Percentiles rank a stretch among this genome's conserved stretches.
Conservation (phyloP, 106 monocot species). For the Acorus calamus region DNA sequence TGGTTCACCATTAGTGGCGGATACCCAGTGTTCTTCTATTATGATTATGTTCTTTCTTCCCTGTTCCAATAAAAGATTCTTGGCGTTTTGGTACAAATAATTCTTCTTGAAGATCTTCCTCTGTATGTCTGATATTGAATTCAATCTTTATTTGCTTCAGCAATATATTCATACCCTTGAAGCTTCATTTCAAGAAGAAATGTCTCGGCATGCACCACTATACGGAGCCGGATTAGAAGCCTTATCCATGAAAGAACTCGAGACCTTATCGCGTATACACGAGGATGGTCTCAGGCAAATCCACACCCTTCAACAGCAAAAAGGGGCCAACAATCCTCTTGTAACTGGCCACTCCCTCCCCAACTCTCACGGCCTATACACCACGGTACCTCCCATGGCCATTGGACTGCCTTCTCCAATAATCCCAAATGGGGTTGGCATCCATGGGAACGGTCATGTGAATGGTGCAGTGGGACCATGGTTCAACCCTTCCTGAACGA, state of each 20-base stretch:
- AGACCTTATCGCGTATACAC: conserved; percentile 64
- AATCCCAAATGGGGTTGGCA: conserved; percentile 35
- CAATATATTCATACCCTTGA: conserved; percentile 82
- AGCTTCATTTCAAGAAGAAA: conserved; percentile 67
- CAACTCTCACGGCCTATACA: conserved; percentile 5
- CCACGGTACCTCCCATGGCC: not conserved
- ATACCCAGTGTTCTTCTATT: too few species aligned
- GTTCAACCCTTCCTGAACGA: conserved; percentile 40
- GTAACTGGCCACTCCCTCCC: conserved; percentile 30
- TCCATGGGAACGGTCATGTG: conserved; percentile 48
- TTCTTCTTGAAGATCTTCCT: too few species aligned
- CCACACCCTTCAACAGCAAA: conserved; percentile 45
- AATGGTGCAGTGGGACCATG: conserved; percentile 34
- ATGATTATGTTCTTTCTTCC: too few species aligned
- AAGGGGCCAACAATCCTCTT: conserved; percentile 23
- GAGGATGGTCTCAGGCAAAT: conserved; percentile 72
- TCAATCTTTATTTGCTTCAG: conserved; percentile 17
- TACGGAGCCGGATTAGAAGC: conserved; percentile 78
- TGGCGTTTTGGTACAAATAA: too few species aligned
- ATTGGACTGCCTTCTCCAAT: conserved; percentile 31
- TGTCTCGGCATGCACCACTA: conserved; percentile 84
- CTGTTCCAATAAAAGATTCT: too few species aligned
- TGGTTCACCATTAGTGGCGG: too few species aligned
- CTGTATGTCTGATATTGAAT: too few species aligned
- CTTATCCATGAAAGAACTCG: conserved; percentile 67